These are phyloP conservation scores for Balamuthia mandrillaris DNA, from an alignment of 208 protist genomes.

Conservation along the genomic window DNA sequence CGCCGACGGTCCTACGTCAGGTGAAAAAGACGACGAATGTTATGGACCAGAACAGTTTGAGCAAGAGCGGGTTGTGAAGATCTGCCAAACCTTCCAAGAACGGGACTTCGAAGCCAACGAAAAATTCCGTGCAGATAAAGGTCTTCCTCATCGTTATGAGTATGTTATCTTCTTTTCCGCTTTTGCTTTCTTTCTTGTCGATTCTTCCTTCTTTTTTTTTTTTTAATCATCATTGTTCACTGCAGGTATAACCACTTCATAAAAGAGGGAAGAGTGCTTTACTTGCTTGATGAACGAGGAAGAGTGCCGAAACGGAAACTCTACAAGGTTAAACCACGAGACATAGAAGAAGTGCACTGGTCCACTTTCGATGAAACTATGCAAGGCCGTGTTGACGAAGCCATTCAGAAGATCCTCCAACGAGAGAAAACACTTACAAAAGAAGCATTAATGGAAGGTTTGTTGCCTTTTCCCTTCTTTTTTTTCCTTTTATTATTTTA, in stretches of 20 bases:
- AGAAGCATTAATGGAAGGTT: not conserved
- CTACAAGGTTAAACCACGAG: constrained; percentile 21
- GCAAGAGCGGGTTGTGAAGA: not conserved
- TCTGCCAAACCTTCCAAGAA: not conserved
- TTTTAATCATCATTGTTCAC: not conserved
- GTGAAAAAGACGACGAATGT: not conserved
- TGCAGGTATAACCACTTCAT: constrained; percentile 4
- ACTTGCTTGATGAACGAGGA: not conserved
- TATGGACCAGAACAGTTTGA: not conserved
- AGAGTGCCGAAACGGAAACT: not conserved
- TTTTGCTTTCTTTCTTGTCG: not conserved
- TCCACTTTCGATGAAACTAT: not conserved
- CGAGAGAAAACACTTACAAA: not conserved
- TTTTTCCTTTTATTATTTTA: no score
- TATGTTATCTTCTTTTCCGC: not conserved
- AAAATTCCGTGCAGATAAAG: not conserved
- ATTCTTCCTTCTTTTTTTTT: not conserved
- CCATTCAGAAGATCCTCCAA: not conserved
- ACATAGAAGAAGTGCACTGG: constrained; percentile 16
- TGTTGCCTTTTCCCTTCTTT: no score
- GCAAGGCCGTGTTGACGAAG: not conserved
- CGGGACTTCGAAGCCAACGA: not conserved
- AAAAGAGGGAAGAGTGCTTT: not conserved
- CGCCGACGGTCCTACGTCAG: not conserved
- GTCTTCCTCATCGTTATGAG: not conserved